phyloP scores from a whole-genome alignment of 1,139 yeast species.

The Saccharomycopsis hybrid region DNA sequence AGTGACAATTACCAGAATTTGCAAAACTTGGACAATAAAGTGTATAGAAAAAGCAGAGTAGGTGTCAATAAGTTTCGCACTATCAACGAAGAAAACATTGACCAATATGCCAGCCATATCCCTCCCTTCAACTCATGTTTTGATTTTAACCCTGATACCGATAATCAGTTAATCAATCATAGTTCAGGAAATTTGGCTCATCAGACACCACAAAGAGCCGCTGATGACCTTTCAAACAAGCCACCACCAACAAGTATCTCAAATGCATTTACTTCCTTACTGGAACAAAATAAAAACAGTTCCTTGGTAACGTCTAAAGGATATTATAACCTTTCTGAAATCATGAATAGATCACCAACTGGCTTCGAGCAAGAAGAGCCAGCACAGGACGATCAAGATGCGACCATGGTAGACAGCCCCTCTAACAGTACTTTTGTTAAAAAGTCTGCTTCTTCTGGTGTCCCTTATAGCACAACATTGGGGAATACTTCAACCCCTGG shows the following conservation, averaged over 20 bases:
- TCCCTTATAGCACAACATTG: no score
- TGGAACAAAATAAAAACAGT: no score
- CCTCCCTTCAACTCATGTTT: no score
- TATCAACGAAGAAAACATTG: neutral
- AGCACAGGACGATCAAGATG: conserved; percentile 3
- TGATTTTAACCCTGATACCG: no score
- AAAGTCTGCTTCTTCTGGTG: no score
- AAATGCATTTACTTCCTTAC: no score
- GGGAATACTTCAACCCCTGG: neutral
- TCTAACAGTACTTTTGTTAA: neutral
- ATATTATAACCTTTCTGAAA: conserved; percentile 7
- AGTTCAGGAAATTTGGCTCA: no score
- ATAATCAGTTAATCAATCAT: no score
- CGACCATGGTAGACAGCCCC: conserved; percentile 1
- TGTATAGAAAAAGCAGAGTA: neutral
- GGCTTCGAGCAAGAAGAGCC: neutral
- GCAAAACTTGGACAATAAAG: neutral
- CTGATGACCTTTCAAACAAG: no score
- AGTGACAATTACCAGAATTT: neutral
- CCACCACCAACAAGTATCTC: no score
- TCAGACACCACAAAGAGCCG: no score
- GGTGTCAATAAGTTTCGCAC: neutral
- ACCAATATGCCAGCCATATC: neutral
- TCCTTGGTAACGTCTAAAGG: conserved; percentile 7
- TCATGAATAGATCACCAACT: neutral